Evolutionary conservation across 345 rosid species (phyloP), one percentile per base, ranked within the genome.

Genomic region (Limnanthes douglasii): DNA sequence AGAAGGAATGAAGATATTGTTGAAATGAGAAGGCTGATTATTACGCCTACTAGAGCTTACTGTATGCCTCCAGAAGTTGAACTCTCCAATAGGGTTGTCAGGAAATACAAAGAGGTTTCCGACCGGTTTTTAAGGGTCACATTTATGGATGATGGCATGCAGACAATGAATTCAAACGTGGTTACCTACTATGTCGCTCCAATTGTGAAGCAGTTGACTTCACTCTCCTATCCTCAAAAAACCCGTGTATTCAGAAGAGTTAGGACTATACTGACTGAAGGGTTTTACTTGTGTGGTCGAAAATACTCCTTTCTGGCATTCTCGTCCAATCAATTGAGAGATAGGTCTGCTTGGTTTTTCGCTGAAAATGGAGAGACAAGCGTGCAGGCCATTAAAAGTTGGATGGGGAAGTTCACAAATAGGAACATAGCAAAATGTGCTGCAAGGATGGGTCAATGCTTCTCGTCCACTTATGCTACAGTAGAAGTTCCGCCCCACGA

Each of bases 391-490:
- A 73, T 88, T 18, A 54, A 37, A 48, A 21, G 1, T 21, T 83
- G 97, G 97, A 88, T 78, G 95, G 95, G 97, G 32, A 75, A 51
- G 73, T 88, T 88, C 43, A 41, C 2, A 4, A 45, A 67, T 43
- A 59, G 10, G 48, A 82, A 73, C 39, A 51, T 79, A 42, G 93
- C 93, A 15, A 88, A 71, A 56, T 78, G 95, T 60, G 95, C 97
- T 44, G 95, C 83, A 17, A 66, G 86, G 72, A 88, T 82, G 95
- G 97, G 97, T 15, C 76, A 53, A 37, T 88, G 95, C 62, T 88
- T 83, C 64, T 88, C 97, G 18, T 88, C 97, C n/a, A 78, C 95
- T 13, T 82, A 83, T 57, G 77, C 95, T 5, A 68, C 80, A 15
- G 74, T 83, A 26, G 90, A 75, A 43, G 86, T 78, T 53, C 76